Evolutionary conservation across 257 asterid species (phyloP), one percentile per base, ranked within the genome.

Genomic region (Petunia axillaris): DNA sequence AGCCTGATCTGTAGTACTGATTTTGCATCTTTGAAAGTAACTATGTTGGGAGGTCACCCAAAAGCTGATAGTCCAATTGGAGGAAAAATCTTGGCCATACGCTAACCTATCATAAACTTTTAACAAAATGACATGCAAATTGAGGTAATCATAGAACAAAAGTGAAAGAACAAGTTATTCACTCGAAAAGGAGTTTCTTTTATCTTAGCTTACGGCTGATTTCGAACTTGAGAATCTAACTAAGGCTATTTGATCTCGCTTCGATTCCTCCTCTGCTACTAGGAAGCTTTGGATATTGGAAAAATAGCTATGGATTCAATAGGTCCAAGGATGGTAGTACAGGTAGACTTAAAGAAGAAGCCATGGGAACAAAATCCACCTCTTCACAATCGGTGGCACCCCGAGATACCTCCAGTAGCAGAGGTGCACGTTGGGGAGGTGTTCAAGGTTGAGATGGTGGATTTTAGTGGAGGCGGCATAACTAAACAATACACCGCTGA

Each of bases 351-450:
- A 86, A 90, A 85, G 88, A 93, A 88, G 87, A 90, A 90, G 86
- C 94, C 98, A 76, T 4, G 81, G 87, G 92, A 90, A 58, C 98
- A 94, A 80, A 81, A 84, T 70, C 85, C 83, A 40, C 96, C 97
- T 3, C 91, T 90, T 25, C 98, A 94, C 87, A 94, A 91, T 83
- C 89, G 97, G 71, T 94, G 98, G 98, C 98, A 91, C 83, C 98
- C 94, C 38, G 94, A 85, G 53, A 89, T 94, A 64, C 96, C 95
- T 10, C 91, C 93, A 25, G 98, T 91, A 60, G 91, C 91, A 6
- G 91, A 93, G 86, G 95, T 93, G 8, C 71, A 5, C 75, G 50
- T 82, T 52, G 94, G 94, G 0, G 91, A 94, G 70, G 64, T 91
- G 68, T 94, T 93, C 84, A 78, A 95, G 87, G 92, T 94, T 25